These are phyloP conservation scores for Brassica carinata DNA, from an alignment of 345 rosid genomes.

Conservation along the genomic window DNA sequence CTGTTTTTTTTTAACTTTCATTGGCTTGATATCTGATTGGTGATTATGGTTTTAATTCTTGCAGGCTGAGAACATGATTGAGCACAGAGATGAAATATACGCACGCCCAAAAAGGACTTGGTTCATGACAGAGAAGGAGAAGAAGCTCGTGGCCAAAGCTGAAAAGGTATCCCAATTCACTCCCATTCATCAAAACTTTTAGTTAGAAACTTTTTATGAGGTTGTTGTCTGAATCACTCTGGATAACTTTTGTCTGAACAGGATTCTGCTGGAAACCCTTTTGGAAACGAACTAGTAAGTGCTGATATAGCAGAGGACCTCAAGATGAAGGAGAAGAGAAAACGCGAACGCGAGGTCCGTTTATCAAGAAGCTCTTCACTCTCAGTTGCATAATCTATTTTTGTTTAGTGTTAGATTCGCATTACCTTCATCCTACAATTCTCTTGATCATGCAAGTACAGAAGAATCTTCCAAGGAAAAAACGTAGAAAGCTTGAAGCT, in stretches of 20 bases:
- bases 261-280: slow-evolving; percentile 57
- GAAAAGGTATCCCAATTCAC: slow-evolving; percentile 55
- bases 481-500: slow-evolving; percentile 91
- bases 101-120: slow-evolving; percentile 92
- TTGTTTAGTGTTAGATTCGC: neutral
- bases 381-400: too few species aligned
- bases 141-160: slow-evolving; percentile 65
- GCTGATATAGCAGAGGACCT: slow-evolving; percentile 89
- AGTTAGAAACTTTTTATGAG: neutral
- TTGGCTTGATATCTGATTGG: neutral
- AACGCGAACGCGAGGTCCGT: slow-evolving; percentile 79
- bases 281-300: slow-evolving; percentile 65
- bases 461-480: slow-evolving; percentile 88
- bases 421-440: slow-evolving; percentile 7
- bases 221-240: slow-evolving; percentile 14
- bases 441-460: slow-evolving; percentile 42
- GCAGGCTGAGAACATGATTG: slow-evolving; percentile 94
- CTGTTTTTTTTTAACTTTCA: too few species aligned
- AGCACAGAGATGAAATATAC: slow-evolving; percentile 80
- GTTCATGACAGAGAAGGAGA: slow-evolving; percentile 92
- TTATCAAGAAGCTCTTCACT: too few species aligned
- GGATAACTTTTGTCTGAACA: slow-evolving; percentile 43
- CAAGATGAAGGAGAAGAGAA: slow-evolving; percentile 90
- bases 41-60: slow-evolving; percentile 22
- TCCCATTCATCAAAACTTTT: neutral